phyloP scores from a whole-genome alignment of 805 yeast species.

The Cyberlindnera sargentensis region DNA sequence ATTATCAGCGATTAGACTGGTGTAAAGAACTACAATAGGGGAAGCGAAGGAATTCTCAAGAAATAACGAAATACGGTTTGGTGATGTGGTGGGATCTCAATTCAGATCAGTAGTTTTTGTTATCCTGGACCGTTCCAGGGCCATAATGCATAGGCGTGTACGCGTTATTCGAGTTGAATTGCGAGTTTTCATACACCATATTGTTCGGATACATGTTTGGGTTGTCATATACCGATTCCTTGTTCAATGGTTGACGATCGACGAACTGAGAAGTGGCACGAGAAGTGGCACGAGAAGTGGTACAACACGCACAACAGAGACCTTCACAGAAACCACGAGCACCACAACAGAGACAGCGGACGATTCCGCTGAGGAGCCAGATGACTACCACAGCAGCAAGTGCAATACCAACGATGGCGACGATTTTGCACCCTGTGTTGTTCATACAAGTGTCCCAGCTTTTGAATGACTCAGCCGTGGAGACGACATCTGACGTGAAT shows the following conservation, averaged over 20 bases:
- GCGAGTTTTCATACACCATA: slow-evolving; percentile 1
- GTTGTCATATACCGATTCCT: slow-evolving; percentile 9
- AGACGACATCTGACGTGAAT: slow-evolving; percentile 18
- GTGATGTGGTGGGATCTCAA: not conserved
- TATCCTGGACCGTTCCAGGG: slow-evolving; percentile 10
- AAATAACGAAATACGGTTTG: no score
- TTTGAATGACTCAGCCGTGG: slow-evolving; percentile 43
- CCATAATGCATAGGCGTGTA: slow-evolving; percentile 5
- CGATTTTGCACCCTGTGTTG: slow-evolving; percentile 65
- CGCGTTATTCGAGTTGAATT: not conserved
- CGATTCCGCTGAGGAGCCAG: slow-evolving; percentile 49
- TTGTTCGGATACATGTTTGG: slow-evolving; percentile 18
- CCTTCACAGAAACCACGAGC: slow-evolving; percentile 43
- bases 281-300: no score
- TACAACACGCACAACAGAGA: slow-evolving; percentile 34
- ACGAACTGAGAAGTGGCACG: no score
- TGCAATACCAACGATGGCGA: slow-evolving; percentile 66
- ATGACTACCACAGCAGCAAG: slow-evolving; percentile 46
- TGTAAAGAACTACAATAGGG: no score
- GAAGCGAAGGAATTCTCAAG: no score
- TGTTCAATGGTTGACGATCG: not conserved
- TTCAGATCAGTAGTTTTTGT: not conserved
- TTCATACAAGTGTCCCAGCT: slow-evolving; percentile 78
- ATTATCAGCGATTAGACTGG: not conserved
- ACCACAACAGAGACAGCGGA: slow-evolving; percentile 54